Evolutionary conservation across 495 filamentous ascomycete species (phyloP), one percentile per base, ranked within the genome.

Genomic region (Penicillium daleae): DNA sequence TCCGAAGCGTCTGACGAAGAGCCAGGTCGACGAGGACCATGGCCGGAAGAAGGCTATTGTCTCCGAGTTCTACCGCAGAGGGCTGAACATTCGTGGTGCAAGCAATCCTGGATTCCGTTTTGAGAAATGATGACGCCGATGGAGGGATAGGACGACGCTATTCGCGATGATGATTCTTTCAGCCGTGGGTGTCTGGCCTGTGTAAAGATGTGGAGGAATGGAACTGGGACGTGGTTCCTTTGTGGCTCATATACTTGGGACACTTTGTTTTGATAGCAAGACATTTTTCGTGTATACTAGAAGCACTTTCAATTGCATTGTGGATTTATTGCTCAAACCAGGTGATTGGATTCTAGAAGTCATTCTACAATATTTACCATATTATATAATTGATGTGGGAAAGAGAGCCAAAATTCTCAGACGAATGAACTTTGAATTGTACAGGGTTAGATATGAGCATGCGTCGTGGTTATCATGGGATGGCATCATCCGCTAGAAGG

Each of bases 41-140:
- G 94, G 94, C 6, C 84, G 94, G 65, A 92, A 88, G 87, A 95
- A 96, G 85, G 67, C 93, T 31, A 92, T 96, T 69, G 85, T 91
- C 69, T 71, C 85, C 70, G 89, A 90, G 77, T 82, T 96, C 44
- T 76, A 83, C 68, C 79, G 83, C 64, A 79, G 86, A 55, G 87
- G 86, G 6, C 74, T 92, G 29, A 57, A 75, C 32, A 42, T 62
- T 27, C 48, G 49, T 54, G 22, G 22, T 8, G 46, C 46, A 7
- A 50, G 24, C 46, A 29, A 50, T n/a, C 10, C 12, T 50, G 46
- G 46, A 17, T 50, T 54, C 27, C 51, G 27, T 3, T 54, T 54
- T 33, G 22, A 32, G 48, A 31, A 31, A 59, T 57, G 29, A 31
- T 53, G 31, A 31, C 24, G 31, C 46, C 5, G 40, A 29, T 19